Evolutionary conservation across 257 asterid genomes (phyloP), one percentile per base, ranked within the genome.

Genomic region (Penstemon newberryi): DNA sequence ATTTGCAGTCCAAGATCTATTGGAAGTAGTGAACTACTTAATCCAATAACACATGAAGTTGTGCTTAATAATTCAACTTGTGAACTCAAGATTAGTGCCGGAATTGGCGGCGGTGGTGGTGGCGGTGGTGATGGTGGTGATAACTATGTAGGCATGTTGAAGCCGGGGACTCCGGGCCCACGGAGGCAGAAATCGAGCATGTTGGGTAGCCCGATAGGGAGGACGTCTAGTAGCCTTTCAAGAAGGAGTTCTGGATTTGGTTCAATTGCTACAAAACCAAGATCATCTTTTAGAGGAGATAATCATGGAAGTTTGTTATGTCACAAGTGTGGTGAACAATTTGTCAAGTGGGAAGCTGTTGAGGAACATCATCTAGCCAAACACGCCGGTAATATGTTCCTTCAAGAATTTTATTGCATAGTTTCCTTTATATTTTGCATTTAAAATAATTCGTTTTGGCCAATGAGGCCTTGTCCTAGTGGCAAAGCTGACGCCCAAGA

Each of bases 1-100:
- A 75, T 84, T 33, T 89, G 96, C 52, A 90, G 97, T 56, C 97
- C 98, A 10, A 84, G 97, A 76, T 90, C 97, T 8, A 88, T 90
- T 18, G 95, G 95, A 0, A 90, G 97, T 76, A 86, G 94, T 65
- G 96, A 92, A 4, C 85, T 92, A 0, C 73, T 90, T 56, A 90
- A 86, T 70, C 96, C 97, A 57, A 88, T 90, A 0, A 85, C 96
- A 0, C 96, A 90, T 50, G 87, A 92, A 58, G 96, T 92, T 4
- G 78, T 92, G 74, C 79, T 90, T 0, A 73, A 82, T 53, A 82
- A 86, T 56, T 84, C 93, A 4, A 86, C 93, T 7, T 87, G 90
- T 65, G 95, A 92, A 59, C 91, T 92, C 39, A 92, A 84, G 62
- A 88, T 92, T 0, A 78, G 83, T 7, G 76, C 66, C 15, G 74